Percentiles rank a stretch among this genome's conserved stretches.
phyloP scores from a whole-genome alignment of 2,329 filamentous ascomycete species.

The Neofusicoccum sp. region DNA sequence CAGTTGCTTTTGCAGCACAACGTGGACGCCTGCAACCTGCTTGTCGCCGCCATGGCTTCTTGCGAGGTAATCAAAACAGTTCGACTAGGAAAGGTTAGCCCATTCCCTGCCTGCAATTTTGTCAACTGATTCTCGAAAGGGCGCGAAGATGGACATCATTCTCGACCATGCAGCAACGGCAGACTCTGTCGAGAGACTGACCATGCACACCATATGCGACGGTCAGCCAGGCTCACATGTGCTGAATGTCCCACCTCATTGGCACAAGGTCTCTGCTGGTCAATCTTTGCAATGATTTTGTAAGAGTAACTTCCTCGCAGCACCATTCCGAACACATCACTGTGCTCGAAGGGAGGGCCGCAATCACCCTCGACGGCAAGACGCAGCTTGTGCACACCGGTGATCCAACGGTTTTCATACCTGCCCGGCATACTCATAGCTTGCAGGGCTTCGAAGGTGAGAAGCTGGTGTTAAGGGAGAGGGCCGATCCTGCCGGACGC shows the following conservation, averaged over 20 bases:
- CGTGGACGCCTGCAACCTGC: too few relatives aligned
- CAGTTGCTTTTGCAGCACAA: too few relatives aligned
- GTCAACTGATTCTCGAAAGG: background rate
- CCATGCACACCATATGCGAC: background rate
- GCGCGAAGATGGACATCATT: background rate
- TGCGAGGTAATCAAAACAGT: background rate
- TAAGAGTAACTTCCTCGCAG: too few relatives aligned
- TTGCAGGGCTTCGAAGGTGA: slow-evolving; percentile 13
- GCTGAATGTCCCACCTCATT: background rate
- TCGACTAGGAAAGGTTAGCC: background rate
- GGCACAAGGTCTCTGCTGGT: background rate
- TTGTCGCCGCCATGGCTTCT: background rate
- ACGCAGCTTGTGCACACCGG: background rate
- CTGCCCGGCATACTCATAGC: slow-evolving; percentile 1
- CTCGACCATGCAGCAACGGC: background rate
- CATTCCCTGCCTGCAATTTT: too few relatives aligned
- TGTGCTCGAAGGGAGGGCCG: background rate
- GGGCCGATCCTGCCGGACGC: background rate
- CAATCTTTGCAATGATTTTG: background rate
- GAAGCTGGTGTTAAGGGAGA: background rate
- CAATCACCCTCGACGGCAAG: background rate
- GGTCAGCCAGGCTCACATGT: background rate
- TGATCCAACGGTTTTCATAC: background rate
- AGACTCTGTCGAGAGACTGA: background rate
- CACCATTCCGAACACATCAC: background rate